Evolutionary conservation across 2,329 filamentous ascomycete species (phyloP).

Genomic region (Phaeosphaeriaceae sp.): DNA sequence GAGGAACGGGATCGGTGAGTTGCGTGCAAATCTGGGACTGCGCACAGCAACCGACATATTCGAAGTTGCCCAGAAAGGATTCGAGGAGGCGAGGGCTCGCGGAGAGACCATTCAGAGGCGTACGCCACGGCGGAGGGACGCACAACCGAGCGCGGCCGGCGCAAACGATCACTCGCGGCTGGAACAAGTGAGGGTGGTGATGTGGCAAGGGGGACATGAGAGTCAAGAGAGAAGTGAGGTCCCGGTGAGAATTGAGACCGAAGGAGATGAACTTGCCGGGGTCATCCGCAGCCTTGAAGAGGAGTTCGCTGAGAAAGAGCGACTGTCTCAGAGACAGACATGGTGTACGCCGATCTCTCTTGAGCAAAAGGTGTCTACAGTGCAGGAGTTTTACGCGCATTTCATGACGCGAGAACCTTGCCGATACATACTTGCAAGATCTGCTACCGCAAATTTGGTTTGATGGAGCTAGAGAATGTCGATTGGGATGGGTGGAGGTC

Average conservation of each 20-base stretch:
- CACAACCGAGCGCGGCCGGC: no score
- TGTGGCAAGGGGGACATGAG: no score
- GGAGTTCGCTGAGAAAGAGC: slow-evolving; percentile 6
- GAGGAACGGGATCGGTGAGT: no score
- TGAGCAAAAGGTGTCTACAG: background rate
- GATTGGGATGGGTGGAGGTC: background rate
- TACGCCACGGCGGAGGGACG: no score
- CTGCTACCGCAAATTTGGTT: slow-evolving; percentile 1
- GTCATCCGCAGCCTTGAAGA: background rate
- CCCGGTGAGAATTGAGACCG: background rate
- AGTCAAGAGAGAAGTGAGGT: no score
- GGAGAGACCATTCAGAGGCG: no score
- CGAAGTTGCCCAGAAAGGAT: no score
- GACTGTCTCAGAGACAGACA: background rate
- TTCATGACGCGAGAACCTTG: background rate
- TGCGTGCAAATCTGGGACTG: no score
- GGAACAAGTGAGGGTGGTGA: no score
- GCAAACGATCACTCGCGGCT: no score
- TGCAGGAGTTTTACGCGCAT: background rate
- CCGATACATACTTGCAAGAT: slow-evolving; percentile 1
- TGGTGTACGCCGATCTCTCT: slow-evolving; percentile 1
- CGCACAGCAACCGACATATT: no score
- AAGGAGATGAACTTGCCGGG: background rate
- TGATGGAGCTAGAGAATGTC: background rate
- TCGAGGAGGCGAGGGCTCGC: no score